phyloP scores from a whole-genome alignment of 2,329 filamentous ascomycete species.

The Sclerotinia spermophila region DNA sequence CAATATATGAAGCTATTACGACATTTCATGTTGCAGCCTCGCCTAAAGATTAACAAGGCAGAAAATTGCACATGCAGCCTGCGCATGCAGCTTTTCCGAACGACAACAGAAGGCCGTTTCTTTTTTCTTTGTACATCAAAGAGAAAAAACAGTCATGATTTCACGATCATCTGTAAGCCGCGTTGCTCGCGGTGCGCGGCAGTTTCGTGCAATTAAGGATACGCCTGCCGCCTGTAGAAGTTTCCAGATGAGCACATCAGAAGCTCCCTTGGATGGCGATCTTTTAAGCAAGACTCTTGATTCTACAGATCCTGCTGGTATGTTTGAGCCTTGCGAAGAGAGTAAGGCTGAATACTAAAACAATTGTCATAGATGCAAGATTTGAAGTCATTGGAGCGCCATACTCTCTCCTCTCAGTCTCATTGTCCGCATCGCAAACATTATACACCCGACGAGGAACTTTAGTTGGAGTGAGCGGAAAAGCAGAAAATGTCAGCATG shows the following conservation, averaged over 20 bases:
- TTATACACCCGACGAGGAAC: conserved; percentile 91
- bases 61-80: conserved; percentile 17
- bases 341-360: conserved; percentile 13
- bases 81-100: conserved; percentile 7
- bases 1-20: conserved; percentile 18
- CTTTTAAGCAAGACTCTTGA: conserved; percentile 51
- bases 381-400: conserved; percentile 92
- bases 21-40: conserved; percentile 18
- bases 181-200: conserved; percentile 30
- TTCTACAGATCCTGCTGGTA: conserved; percentile 34
- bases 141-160: conserved; percentile 31
- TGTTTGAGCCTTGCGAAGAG: background rate
- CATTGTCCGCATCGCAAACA: conserved; percentile 86
- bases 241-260: conserved; percentile 60
- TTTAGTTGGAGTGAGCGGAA: conserved; percentile 83
- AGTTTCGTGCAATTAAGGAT: conserved; percentile 25
- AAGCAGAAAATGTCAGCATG: conserved; percentile 74
- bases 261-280: conserved; percentile 51
- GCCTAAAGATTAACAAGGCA: conserved; percentile 18
- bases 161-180: conserved; percentile 31
- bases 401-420: conserved; percentile 90
- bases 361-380: conserved; percentile 65
- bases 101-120: conserved; percentile 14
- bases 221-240: conserved; percentile 44
- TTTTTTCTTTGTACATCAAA: conserved; percentile 15